Base-by-base conservation (phyloP, 306 rosid species). In the Quercus robur region DNA sequence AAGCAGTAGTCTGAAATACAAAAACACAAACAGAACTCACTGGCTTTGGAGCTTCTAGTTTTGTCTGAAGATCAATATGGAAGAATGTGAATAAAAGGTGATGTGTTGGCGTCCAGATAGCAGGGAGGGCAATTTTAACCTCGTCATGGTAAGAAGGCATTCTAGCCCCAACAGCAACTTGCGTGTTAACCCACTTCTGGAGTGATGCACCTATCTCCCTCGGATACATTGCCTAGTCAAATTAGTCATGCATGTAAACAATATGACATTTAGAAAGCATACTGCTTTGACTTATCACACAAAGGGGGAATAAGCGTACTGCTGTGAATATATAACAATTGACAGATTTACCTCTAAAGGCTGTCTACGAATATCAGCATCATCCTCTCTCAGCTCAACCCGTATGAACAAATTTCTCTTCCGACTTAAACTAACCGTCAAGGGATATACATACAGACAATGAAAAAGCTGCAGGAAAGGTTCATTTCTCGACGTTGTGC, bases 401-500 rank as follows among this genome's bases (percentile, higher is more conserved):
- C 97, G 89, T 74, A 95, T 82, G 84, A 95, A 95, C 85, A 93
- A 84, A 89, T 95, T 95, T 85, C 91, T 91, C 92, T 95, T 95
- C 88, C 99, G 94, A 86, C 97, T 89, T 88, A 95, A 91, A 87
- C 92, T 90, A 86, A 95, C 91, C 72, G 93, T 89, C 96, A 89
- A 73, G 61, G 99, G 99, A 87, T 95, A 93, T 75, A 91, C 94
- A 83, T 90, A 95, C 30, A 95, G 93, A 76, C 94, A 95, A 87
- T 95, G 98, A 90, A 93, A 95, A 82, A 95, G 99, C 92, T 95
- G 98, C 92, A 88, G 85, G 88, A 93, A 95, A 33, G 99, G 99
- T 93, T 93, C 94, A n/a, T 95, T 95, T 85, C 98, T 95, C 17
- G 92, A 85, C 28, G 95, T 93, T 38, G 97, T 85, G 82, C 99